Base-by-base conservation (phyloP, 345 rosid genomes). In the Pistacia atlantica region DNA sequence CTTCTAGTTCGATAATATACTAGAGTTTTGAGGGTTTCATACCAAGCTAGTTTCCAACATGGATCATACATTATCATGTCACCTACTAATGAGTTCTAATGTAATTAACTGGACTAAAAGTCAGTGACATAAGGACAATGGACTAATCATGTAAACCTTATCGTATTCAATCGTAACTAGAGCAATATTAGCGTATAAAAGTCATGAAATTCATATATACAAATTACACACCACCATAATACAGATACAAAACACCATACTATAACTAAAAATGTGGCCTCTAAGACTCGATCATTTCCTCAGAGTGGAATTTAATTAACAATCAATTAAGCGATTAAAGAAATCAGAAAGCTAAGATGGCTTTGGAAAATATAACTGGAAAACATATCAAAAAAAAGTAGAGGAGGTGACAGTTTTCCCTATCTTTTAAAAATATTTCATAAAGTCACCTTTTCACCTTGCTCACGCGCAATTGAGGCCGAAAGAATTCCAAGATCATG, bases 401-500 rank as follows among this genome's bases (percentile, higher is more conserved):
- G n/a, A 13, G 2, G 4, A 13, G 37, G 28, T 14, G 63, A 49
- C 5, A 17, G 38, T 66, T 20, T 78, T 38, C 38, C 20, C 11
- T 3, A 25, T 11, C 4, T 33, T 20, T 11, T 48, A 25, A 55
- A 14, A 11, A 57, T 14, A 45, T 57, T 11, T 80, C 79, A 83
- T 35, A 68, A 71, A n/a, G 79, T 78, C 67, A 78, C 77, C 72
- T 84, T 86, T 67, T 82, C 80, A 1, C 93, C 92, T 81, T 70
- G 84, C 80, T 90, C 94, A 31, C 94, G 95, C 31, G 91, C 89
- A 80, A 97, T 92, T 62, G 97, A 94, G 65, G 97, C 86, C 0
- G 95, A 97, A 18, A 97, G 94, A 79, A 97, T 89, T 25, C 95
- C 90, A 63, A 93, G 95, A 83, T 94, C 99, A 11, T 89, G 88